These are phyloP conservation scores for Nakazawaea wickerhamii DNA, from an alignment of 805 yeast species.

Conservation along the genomic window DNA sequence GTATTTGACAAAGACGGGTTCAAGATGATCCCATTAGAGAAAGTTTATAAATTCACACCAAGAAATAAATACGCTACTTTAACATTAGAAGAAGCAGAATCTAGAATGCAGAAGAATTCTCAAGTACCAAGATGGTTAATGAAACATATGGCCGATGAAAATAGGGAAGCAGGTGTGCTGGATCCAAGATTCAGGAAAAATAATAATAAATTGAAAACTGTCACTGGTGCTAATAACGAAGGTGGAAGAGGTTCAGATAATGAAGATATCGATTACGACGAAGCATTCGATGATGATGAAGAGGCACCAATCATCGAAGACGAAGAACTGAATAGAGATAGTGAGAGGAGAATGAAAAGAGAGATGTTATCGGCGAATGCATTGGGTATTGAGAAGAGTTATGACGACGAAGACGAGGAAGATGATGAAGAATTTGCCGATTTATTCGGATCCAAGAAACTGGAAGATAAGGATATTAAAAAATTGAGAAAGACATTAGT, in stretches of 20 bases:
- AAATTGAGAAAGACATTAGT: conserved; percentile 77
- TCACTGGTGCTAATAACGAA: conserved; percentile 32
- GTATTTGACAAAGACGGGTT: conserved; percentile 85
- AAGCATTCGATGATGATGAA: conserved; percentile 97
- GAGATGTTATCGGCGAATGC: conserved; percentile 83
- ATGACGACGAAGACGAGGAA: conserved; percentile 50
- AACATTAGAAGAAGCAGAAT: conserved; percentile 95
- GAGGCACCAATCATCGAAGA: conserved; percentile 96
- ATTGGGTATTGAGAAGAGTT: conserved; percentile 46
- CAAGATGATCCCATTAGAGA: conserved; percentile 92
- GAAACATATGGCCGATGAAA: conserved; percentile 75
- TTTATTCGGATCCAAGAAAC: conserved; percentile 58
- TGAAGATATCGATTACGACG: conserved; percentile 91
- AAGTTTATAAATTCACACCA: conserved; percentile 89
- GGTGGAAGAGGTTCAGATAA: conserved; percentile 64
- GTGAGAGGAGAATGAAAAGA: conserved; percentile 75
- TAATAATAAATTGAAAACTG: conserved; percentile 31
- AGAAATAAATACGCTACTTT: conserved; percentile 90
- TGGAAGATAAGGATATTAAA: conserved; percentile 87
- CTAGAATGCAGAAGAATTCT: conserved; percentile 76
- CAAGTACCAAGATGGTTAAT: conserved; percentile 90
- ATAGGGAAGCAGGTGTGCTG: conserved; percentile 46
- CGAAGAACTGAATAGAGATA: conserved; percentile 89
- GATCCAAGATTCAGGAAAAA: conserved; percentile 42
- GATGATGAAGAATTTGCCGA: conserved; percentile 67